Evolutionary conservation across 2,329 filamentous ascomycete genomes (phyloP).

Genomic region (Curvularia sp.): DNA sequence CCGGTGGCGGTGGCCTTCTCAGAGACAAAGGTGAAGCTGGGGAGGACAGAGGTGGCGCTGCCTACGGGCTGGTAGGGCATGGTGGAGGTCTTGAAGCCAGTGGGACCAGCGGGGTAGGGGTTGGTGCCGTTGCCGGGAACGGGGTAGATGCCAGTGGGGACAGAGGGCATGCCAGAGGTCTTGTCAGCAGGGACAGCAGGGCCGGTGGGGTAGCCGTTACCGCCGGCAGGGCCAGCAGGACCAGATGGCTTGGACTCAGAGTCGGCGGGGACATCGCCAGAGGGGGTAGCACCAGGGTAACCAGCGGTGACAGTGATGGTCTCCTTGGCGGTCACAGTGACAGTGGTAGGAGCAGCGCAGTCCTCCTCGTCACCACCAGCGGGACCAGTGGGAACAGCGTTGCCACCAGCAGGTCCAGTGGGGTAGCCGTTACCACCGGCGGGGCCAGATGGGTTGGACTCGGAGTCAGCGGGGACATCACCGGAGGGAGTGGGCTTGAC

Average conservation of each 20-base stretch:
- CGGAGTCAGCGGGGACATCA: slow-evolving; percentile 5
- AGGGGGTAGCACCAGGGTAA: slow-evolving; percentile 18
- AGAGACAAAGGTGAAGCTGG: slow-evolving; percentile 36
- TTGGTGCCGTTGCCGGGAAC: slow-evolving; percentile 38
- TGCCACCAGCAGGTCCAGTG: slow-evolving; percentile 26
- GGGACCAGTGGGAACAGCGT: neutral
- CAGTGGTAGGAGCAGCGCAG: slow-evolving; percentile 45
- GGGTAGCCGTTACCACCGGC: slow-evolving; percentile 1
- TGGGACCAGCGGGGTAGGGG: slow-evolving; percentile 33
- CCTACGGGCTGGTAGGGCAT: slow-evolving; percentile 31
- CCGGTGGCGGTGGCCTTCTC: slow-evolving; percentile 27
- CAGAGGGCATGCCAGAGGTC: slow-evolving; percentile 21
- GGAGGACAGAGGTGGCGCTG: slow-evolving; percentile 27
- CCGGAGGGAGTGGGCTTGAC: slow-evolving; percentile 23
- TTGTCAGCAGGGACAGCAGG: slow-evolving; percentile 16
- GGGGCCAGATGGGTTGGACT: slow-evolving; percentile 8
- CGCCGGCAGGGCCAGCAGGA: neutral
- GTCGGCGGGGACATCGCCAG: slow-evolving; percentile 15
- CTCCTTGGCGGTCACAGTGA: slow-evolving; percentile 49
- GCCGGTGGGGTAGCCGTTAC: slow-evolving; percentile 14
- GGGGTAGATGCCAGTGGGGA: slow-evolving; percentile 35
- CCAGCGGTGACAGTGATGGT: slow-evolving; percentile 48
- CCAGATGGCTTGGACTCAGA: neutral
- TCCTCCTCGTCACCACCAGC: slow-evolving; percentile 27
- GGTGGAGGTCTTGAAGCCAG: slow-evolving; percentile 44